Evolutionary conservation across 805 yeast genomes (phyloP).

Genomic region (Wickerhamomyces bisporus): DNA sequence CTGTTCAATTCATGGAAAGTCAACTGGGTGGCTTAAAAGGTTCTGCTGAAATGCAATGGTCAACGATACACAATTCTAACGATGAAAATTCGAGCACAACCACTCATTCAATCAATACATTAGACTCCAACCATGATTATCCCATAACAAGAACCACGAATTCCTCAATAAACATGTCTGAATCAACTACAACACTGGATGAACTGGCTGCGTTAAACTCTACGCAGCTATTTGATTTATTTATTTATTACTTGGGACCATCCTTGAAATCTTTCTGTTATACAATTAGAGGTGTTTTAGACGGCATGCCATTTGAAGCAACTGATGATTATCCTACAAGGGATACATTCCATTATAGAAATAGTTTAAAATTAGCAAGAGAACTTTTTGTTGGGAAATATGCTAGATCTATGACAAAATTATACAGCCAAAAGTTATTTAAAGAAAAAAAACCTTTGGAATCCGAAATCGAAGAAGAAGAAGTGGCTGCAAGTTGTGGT

Average conservation of each 20-base stretch:
- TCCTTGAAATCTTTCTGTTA: conserved; percentile 61
- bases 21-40: conserved; percentile 64
- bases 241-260: conserved; percentile 66
- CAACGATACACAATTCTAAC: conserved; percentile 35
- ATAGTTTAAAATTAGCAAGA: conserved; percentile 45
- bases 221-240: conserved; percentile 53
- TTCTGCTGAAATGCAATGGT: conserved; percentile 65
- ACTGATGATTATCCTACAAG: conserved; percentile 30
- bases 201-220: conserved; percentile 20
- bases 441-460: conserved; percentile 9
- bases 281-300: conserved; percentile 57
- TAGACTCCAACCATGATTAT: conserved; percentile 2
- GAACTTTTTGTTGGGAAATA: conserved; percentile 55
- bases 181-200: conserved; percentile 10
- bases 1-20: conserved; percentile 46
- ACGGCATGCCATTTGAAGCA: conserved; percentile 51
- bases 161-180: conserved; percentile 1
- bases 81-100: neutral
- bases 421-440: conserved; percentile 38
- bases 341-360: conserved; percentile 38
- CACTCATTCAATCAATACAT: conserved; percentile 3
- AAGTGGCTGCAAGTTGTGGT: conserved; percentile 80
- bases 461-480: conserved; percentile 63
- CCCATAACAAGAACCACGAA: neutral
- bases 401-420: conserved; percentile 45